These are phyloP conservation scores for Pilasporangium apinafurcum DNA, from an alignment of 352 stramenopile genomes.

Conservation along the genomic window DNA sequence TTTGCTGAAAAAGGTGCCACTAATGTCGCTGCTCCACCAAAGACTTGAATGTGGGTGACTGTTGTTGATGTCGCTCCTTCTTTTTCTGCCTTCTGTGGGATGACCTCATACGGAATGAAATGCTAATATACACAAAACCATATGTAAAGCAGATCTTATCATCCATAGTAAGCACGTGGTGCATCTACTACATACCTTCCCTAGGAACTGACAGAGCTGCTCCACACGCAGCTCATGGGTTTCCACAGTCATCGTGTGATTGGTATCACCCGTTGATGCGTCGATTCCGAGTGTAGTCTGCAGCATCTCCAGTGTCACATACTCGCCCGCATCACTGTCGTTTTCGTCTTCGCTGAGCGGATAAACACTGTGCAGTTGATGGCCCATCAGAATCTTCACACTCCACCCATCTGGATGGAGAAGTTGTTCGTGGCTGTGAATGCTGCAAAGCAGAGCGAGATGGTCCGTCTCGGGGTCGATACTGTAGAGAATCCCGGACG, in stretches of 20 bases:
- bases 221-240: not conserved
- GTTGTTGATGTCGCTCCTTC: not conserved
- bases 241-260: not conserved
- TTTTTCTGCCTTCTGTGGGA: no score
- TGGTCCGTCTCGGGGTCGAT: conserved; percentile 52
- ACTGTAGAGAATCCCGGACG: conserved; percentile 36
- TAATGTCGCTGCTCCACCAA: conserved; percentile 42
- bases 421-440: conserved; percentile 3
- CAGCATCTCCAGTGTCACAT: conserved; percentile 2
- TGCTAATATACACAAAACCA: conserved; percentile 1
- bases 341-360: not conserved
- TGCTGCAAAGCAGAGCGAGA: conserved; percentile 26
- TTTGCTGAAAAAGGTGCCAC: conserved; percentile 21
- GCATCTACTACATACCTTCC: not conserved
- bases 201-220: conserved; percentile 2
- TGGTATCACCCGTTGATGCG: not conserved
- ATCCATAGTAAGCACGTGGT: not conserved
- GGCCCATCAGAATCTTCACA: conserved; percentile 4
- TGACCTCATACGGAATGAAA: conserved; percentile 7
- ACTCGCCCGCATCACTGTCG: not conserved
- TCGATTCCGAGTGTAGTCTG: not conserved
- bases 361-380: conserved; percentile 2
- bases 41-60: conserved; percentile 13
- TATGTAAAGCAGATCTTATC: not conserved
- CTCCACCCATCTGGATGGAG: conserved; percentile 21